Evolutionary conservation across 192 early-diverging fungal genomes (phyloP).

Genomic region (Coemansia erecta): DNA sequence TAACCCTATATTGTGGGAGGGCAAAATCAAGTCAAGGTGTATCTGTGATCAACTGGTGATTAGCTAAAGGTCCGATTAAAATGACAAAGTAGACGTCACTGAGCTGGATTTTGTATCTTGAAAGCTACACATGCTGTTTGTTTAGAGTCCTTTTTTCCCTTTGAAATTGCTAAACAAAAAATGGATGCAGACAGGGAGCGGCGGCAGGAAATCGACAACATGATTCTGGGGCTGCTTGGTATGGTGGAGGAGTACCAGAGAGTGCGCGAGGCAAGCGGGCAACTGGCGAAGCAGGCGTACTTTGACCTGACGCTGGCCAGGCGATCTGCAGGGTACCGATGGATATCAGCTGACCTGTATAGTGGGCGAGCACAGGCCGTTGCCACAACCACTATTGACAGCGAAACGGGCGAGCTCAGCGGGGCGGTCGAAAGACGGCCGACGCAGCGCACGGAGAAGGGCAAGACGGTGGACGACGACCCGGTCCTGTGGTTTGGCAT

Average conservation of each 20-base stretch:
- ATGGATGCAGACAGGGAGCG: not conserved
- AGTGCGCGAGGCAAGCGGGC: constrained; percentile 6
- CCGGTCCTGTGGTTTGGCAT: constrained; percentile 53
- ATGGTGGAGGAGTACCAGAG: constrained; percentile 30
- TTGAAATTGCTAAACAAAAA: not conserved
- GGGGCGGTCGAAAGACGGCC: not conserved
- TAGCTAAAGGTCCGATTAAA: not conserved
- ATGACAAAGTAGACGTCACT: not conserved
- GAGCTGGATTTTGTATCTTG: no score
- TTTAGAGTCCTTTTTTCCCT: not conserved
- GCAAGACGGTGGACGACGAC: constrained; percentile 10
- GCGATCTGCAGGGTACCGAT: constrained; percentile 44
- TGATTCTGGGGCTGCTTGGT: constrained; percentile 27
- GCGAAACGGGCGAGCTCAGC: not conserved
- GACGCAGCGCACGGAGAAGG: not conserved
- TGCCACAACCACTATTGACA: constrained; percentile 21
- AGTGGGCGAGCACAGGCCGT: constrained; percentile 32
- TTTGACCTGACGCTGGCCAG: constrained; percentile 38
- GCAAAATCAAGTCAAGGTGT: no score
- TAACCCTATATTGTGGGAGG: no score
- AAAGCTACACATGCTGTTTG: no score
- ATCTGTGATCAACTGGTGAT: no score
- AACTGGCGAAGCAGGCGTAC: constrained; percentile 24
- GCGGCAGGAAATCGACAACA: constrained; percentile 11
- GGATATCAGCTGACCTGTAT: constrained; percentile 45